Evolutionary conservation across 2,329 filamentous ascomycete genomes (phyloP), one percentile per base, ranked within the genome.

Genomic region (Escovopsis sp.): DNA sequence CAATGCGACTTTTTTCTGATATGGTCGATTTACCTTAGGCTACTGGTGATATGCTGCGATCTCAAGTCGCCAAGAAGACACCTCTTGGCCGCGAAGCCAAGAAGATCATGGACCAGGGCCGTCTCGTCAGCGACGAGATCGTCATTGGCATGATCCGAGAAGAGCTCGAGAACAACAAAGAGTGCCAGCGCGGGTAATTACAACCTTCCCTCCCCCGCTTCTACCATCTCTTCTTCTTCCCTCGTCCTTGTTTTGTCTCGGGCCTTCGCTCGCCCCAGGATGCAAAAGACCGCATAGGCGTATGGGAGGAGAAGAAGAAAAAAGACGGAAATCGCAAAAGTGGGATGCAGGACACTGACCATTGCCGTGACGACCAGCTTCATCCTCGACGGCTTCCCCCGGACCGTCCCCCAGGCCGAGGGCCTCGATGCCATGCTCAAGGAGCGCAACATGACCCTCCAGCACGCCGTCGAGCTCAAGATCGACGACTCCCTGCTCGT

Each of bases 91-190:
- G 84, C 60, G 87, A 95, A 72, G 91, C 91, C 52, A 98, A 98
- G 81, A 96, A 96, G 80, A 98, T 98, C 66, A 98, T 98, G 91
- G 91, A 98, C 61, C 83, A 89, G 63, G 91, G 91, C 56, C 89
- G 89, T 54, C 79, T 98, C 46, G 91, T 98, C 63, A 94, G 87
- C 65, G 91, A 98, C 66, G 89, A 96, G 62, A 98, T 98, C 61
- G 89, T 98, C 77, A 85, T 98, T 65, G 87, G 89, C 67, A 98
- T 98, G 91, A 98, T 98, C 72, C 89, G 91, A 78, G 84, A 82
- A 63, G 89, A 98, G 74, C 76, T 98, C 41, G 84, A 93, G 58
- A 82, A 75, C 68, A 98, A 98, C 72, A 68, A 76, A 58, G 89
- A 98, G 70, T 98, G 91, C 77, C 85, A 85, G 71, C 89, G 89